Evolutionary conservation across 768 basidiomycete genomes (phyloP).

Genomic region (Amanita rimosa): DNA sequence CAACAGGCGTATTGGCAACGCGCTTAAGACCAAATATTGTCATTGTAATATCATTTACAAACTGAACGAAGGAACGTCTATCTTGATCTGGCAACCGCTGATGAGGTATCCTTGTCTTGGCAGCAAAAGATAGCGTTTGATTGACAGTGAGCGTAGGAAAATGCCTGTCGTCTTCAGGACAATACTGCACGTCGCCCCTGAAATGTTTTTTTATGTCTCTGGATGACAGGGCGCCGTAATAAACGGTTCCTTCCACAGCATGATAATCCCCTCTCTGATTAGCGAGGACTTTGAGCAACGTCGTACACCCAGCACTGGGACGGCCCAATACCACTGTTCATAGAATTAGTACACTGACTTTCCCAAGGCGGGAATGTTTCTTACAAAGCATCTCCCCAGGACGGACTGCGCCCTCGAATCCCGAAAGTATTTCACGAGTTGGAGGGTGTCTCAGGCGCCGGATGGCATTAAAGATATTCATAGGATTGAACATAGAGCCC

Average conservation of each 20-base stretch:
- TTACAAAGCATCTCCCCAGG: slow-evolving; percentile 71
- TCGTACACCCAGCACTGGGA: slow-evolving; percentile 78
- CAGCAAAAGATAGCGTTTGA: slow-evolving; percentile 63
- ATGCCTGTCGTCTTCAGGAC: slow-evolving; percentile 79
- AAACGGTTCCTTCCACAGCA: slow-evolving; percentile 54
- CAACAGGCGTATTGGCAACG: slow-evolving; percentile 61
- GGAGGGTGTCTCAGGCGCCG: slow-evolving; percentile 46
- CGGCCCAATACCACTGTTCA: slow-evolving; percentile 68
- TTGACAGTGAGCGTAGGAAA: slow-evolving; percentile 77
- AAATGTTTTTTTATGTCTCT: slow-evolving; percentile 50
- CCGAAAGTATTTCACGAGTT: slow-evolving; percentile 47
- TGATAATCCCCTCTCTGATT: slow-evolving; percentile 66
- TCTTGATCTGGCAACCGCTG: slow-evolving; percentile 30
- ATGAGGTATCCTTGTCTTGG: slow-evolving; percentile 56
- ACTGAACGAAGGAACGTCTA: slow-evolving; percentile 30
- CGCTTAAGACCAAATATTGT: slow-evolving; percentile 72
- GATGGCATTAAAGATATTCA: slow-evolving; percentile 29
- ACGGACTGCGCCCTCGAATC: slow-evolving; percentile 52
- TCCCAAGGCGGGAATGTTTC: slow-evolving; percentile 12
- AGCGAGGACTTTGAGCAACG: slow-evolving; percentile 72
- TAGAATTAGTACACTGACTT: not conserved
- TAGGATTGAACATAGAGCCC: slow-evolving; percentile 49
- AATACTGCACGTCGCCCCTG: slow-evolving; percentile 75
- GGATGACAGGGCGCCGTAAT: slow-evolving; percentile 67
- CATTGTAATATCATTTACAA: slow-evolving; percentile 43